Conservation (phyloP, 805 yeast species). For the Wickerhamiella domercqiae region DNA sequence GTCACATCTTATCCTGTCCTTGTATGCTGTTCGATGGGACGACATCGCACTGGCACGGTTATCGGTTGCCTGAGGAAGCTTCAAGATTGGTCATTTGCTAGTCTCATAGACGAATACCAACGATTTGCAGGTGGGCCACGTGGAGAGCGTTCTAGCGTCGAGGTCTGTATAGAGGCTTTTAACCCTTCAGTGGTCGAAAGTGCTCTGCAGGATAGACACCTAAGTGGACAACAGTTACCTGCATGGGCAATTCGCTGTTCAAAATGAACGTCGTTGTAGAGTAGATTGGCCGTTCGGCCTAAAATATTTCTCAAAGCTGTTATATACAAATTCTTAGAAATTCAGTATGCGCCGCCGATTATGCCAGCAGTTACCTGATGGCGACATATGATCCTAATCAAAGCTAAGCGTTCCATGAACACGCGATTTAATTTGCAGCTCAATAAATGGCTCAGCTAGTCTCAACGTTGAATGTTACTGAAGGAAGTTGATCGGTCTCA, state of each 20-base stretch:
- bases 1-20: slow-evolving; percentile 66
- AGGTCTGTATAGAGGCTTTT: slow-evolving; percentile 66
- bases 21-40: slow-evolving; percentile 96
- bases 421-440: slow-evolving; percentile 3
- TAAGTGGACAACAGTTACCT: slow-evolving; percentile 7
- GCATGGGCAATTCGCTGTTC: slow-evolving; percentile 7
- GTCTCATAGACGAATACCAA: slow-evolving; percentile 85
- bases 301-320: too few species aligned
- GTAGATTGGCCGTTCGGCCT: too few species aligned
- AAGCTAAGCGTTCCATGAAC: background rate
- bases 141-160: slow-evolving; percentile 87
- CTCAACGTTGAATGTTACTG: slow-evolving; percentile 58
- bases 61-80: slow-evolving; percentile 82
- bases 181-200: slow-evolving; percentile 29
- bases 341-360: background rate
- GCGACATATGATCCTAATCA: background rate
- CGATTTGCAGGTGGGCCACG: slow-evolving; percentile 73
- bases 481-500: slow-evolving; percentile 45
- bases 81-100: slow-evolving; percentile 97
- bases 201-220: background rate
- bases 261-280: background rate
- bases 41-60: slow-evolving; percentile 94
- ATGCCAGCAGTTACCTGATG: background rate
- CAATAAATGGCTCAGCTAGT: slow-evolving; percentile 2
- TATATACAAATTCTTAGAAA: too few species aligned